Conservation (phyloP, 108 stramenopile species). For the Cyclotella baltica region DNA sequence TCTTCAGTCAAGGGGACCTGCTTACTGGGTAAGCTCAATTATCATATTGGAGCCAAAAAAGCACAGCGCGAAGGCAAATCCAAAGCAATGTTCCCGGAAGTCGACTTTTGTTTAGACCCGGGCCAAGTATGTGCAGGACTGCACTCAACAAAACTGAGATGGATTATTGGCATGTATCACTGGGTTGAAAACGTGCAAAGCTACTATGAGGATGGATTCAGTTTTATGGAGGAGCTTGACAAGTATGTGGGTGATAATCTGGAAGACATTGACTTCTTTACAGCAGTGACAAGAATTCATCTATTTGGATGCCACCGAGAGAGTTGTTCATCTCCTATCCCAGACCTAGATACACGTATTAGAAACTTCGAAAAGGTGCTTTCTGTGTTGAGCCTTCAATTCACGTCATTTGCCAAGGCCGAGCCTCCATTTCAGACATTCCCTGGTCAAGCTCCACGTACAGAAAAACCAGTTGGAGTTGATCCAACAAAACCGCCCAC, state of each 20-base stretch:
- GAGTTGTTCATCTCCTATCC: constrained; percentile 14
- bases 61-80: constrained; percentile 37
- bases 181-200: constrained; percentile 56
- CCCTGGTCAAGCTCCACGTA: constrained; percentile 41
- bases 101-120: constrained; percentile 53
- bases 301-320: constrained; percentile 46
- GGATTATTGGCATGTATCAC: constrained; percentile 59
- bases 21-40: constrained; percentile 54
- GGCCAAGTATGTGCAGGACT: constrained; percentile 29
- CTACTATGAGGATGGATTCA: constrained; percentile 42
- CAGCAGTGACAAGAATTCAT: constrained; percentile 25
- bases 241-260: constrained; percentile 45
- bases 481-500: constrained; percentile 22
- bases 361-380: constrained; percentile 52
- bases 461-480: constrained; percentile 21
- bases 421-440: constrained; percentile 47
- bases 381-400: constrained; percentile 39
- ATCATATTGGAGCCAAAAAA: constrained; percentile 47
- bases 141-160: constrained; percentile 44
- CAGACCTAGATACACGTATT: constrained; percentile 43
- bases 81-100: constrained; percentile 46
- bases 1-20: constrained; percentile 52
- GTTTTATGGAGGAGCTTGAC: constrained; percentile 40
- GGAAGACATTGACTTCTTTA: constrained; percentile 23
- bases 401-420: constrained; percentile 41